Base-by-base conservation (phyloP, 1,139 yeast species). In the Dujonia santamariae region DNA sequence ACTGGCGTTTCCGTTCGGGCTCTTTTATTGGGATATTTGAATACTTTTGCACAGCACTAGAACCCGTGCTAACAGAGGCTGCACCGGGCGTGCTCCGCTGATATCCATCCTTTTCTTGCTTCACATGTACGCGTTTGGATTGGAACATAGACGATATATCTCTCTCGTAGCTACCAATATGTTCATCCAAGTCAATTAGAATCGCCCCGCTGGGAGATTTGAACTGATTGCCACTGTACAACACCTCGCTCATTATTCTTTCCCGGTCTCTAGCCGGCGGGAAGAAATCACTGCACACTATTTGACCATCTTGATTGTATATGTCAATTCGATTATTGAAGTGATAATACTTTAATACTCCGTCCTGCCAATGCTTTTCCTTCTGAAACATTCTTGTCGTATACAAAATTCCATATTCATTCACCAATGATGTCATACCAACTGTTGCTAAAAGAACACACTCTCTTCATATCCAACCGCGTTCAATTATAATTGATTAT, bases 301-400 rank as follows among this genome's bases (percentile, higher is more conserved):
- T 38, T 26, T 55, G 37, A 13, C 61, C 67, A 18, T 57, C 63
- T 11, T 61, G 65, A 38, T 64, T 67, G 34, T 53, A 55, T 13
- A 77, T 52, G 43, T 73, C 73, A 4, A 73, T 50, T 41, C 72
- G 68, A 33, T 63, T 59, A 47, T 77, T 77, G 51, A 71, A 59
- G 41, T 63, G 68, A 48, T 69, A 75, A 50, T 59, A 72, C 37
- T 58, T 61, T 31, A 77, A 51, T 16, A 41, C 49, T 2, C 85
- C 85, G 43, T 78, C 84, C 33, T 56, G 53, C 82, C 83, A 78
- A 37, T 54, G 59, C 50, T 77, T 77, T 26, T 65, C 66, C 47
- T 67, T 72, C 48, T 78, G 81, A 2, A 50, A 49, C 23, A 77
- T 46, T 26, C 80, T 54, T 19, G 57, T 50, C 4, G 80, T 67